Evolutionary conservation across 2,329 filamentous ascomycete species (phyloP), one percentile per base, ranked within the genome.

Genomic region (Akanthomyces uredinophilus): DNA sequence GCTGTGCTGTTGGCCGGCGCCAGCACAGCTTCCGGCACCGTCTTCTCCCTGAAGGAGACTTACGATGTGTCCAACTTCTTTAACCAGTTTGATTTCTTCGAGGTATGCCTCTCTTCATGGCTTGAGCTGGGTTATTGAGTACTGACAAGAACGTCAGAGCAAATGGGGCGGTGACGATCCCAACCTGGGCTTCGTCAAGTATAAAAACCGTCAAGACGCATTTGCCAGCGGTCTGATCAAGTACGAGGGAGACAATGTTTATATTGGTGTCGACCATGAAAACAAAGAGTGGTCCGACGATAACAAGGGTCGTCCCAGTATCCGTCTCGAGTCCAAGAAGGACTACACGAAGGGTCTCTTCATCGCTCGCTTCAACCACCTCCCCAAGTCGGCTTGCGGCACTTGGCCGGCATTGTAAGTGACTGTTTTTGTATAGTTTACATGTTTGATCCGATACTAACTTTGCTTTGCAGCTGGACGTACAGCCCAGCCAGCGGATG

Each of bases 381-480:
- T 92, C 75, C 89, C 89, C 35, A 79, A 77, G 61, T 79, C 81
- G 11, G 77, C 80, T 49, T 92, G 89, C 67, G 89, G 90, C 56
- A 80, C 83, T 8, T 92, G 89, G 89, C 89, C 89, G 4, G 87
- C 88, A 75, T 81, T 88, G 80, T 84, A 76, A 74, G 76, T 46
- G n/a, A 16, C 6, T 14, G 8, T 13, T 14, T 11, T 46, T 5
- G 18, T 50, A 13, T 16, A 18, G 2, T 20, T 41, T 29, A 29
- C 14, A 29, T 29, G 22, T 35, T 8, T 11, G 8, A 35, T 35
- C 32, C 2, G 6, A 13, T 24, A 54, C 46, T 24, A 51, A 18
- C 24, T 5, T 1, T 49, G 1, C 41, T 7, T 49, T 7, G 5
- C 16, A 75, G 76, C 73, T 84, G 81, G 81, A 78, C 80, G 59